phyloP scores from a whole-genome alignment of 345 rosid species.

The Salix arbutifolia region DNA sequence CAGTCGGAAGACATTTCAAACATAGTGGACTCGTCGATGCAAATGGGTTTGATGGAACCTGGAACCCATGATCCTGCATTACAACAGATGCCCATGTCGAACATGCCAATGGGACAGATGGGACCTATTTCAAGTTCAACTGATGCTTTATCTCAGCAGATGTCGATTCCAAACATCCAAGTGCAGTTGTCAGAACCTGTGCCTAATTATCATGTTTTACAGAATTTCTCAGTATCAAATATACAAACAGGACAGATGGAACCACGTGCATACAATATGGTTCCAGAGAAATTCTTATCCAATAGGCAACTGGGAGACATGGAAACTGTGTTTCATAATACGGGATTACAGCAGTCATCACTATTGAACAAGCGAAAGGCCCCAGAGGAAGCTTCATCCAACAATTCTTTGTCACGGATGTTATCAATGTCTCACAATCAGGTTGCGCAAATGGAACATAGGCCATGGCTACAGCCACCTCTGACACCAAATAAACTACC shows the following conservation, averaged over 20 bases:
- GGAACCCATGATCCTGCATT: slow-evolving; percentile 6
- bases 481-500: slow-evolving; percentile 30
- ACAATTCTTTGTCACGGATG: slow-evolving; percentile 31
- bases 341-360: slow-evolving; percentile 34
- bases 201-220: slow-evolving; percentile 15
- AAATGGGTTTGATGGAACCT: slow-evolving; percentile 12
- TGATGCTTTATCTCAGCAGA: slow-evolving; percentile 24
- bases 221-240: slow-evolving; percentile 19
- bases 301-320: slow-evolving; percentile 27
- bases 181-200: slow-evolving; percentile 16
- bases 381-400: slow-evolving; percentile 34
- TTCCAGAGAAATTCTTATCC: slow-evolving; percentile 28
- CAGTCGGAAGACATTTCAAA: slow-evolving; percentile 41
- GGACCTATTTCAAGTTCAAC: slow-evolving; percentile 24
- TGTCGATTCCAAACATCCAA: slow-evolving; percentile 21
- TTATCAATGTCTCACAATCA: slow-evolving; percentile 46
- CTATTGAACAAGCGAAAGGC: slow-evolving; percentile 53
- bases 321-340: slow-evolving; percentile 28
- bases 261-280: slow-evolving; percentile 19
- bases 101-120: slow-evolving; percentile 33
- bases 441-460: slow-evolving; percentile 49
- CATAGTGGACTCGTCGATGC: slow-evolving; percentile 32
- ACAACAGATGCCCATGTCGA: slow-evolving; percentile 22
- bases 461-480: slow-evolving; percentile 78
- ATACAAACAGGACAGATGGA: slow-evolving; percentile 22